Evolutionary conservation across 768 basidiomycete genomes (phyloP).

Genomic region (Pleurotus tuoliensis): DNA sequence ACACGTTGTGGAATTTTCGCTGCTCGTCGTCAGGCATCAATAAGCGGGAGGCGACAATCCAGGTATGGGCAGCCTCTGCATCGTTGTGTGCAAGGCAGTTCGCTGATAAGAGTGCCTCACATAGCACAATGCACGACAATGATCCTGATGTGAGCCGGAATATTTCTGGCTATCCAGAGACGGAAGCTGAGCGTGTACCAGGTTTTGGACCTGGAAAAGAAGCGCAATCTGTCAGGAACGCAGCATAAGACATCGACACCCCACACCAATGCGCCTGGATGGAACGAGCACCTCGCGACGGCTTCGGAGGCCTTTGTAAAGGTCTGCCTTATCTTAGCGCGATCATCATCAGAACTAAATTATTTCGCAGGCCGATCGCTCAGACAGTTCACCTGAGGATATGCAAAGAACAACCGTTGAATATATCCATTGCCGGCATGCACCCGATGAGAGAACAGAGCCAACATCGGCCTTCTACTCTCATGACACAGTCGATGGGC

Average conservation of each 20-base stretch:
- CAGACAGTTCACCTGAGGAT: background rate
- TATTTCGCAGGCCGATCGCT: conserved; percentile 3
- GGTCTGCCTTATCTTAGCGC: conserved; percentile 25
- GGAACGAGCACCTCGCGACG: conserved; percentile 66
- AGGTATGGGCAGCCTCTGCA: no score
- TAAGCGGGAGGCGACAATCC: no score
- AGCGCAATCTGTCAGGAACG: conserved; percentile 38
- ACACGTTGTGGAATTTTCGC: no score
- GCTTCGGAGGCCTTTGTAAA: conserved; percentile 65
- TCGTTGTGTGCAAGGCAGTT: no score
- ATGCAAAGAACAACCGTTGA: conserved; percentile 40
- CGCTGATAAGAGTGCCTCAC: no score
- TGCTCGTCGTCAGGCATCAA: no score
- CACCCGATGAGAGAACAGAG: conserved; percentile 26
- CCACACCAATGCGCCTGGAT: conserved; percentile 57
- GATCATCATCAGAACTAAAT: background rate
- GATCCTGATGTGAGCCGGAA: conserved; percentile 40
- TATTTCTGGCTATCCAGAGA: background rate
- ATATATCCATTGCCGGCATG: conserved; percentile 34
- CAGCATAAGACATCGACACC: conserved; percentile 47
- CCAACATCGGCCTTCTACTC: conserved; percentile 34
- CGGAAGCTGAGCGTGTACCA: conserved; percentile 13
- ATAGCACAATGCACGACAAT: conserved; percentile 57
- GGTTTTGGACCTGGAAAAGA: conserved; percentile 52
- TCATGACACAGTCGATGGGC: conserved; percentile 43